Base-by-base conservation (phyloP, 306 rosid species). In the Ammopiptanthus mongolicus region DNA sequence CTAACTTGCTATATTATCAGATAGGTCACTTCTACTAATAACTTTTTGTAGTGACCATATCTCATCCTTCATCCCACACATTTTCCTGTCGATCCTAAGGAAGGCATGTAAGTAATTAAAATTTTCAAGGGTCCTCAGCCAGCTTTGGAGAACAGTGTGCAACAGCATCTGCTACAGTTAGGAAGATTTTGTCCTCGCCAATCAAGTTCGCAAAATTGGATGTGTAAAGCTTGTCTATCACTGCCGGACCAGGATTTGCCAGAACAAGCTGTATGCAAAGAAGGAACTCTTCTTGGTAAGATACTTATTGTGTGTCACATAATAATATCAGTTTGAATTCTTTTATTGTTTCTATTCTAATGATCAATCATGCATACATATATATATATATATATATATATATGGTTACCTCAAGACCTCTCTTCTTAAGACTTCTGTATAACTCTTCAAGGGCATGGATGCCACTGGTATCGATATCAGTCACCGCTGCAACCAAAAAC, bases 381-480 rank as follows among this genome's bases (percentile, higher is more conserved):
- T 33, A 29, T 29, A 29, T 29, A 29, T 29, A 29, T 29, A 29
- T 1, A 29, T 29, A 29, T 37, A 37, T 37, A 37, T 41, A 41
- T 41, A 13, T 41, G 11, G 11, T 41, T 80, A 95, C 99, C 93
- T 95, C 86, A 75, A 90, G 28, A 15, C 81, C 86, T 87, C 90
- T 84, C 87, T 90, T 95, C 64, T 73, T 76, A 83, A 95, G 97
- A 84, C 89, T 87, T 69, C 78, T 85, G 47, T 87, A 62, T 51
- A 95, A 82, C 85, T 95, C 99, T 86, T 92, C 93, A 42, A 95
- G 81, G 80, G 99, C 97, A 75, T 90, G 96, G 76, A 91, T 95
- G 59, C 99, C 99, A 69, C 99, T 95, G 11, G 97, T 92, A 72
- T 95, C 99, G 0, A 95, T 88, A 80, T 95, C 99, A 5, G 92